Evolutionary conservation across 2,329 filamentous ascomycete genomes (phyloP).

Genomic region (Ophiostoma novo-ulmi): DNA sequence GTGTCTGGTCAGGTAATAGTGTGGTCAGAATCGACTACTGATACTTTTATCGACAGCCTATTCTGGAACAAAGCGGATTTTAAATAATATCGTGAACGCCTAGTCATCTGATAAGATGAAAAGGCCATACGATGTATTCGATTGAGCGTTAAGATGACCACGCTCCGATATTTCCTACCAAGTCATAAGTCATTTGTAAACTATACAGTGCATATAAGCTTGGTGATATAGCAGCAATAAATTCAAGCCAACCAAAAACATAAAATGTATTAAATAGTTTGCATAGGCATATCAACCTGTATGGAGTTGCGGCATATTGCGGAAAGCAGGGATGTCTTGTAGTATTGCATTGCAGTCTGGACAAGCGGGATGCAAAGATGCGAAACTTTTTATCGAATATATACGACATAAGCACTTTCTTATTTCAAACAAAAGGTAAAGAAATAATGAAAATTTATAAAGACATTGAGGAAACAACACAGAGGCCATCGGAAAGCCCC

Average conservation of each 20-base stretch:
- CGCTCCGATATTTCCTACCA: too few relatives aligned
- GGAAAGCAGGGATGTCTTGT: background rate
- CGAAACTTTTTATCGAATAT: background rate
- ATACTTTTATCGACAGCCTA: background rate
- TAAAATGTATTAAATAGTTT: too few relatives aligned
- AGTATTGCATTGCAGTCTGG: background rate
- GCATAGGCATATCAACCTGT: background rate
- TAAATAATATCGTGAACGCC: background rate
- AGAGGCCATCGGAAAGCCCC: background rate
- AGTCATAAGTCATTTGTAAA: too few relatives aligned
- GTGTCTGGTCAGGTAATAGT: too few relatives aligned
- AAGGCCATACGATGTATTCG: background rate
- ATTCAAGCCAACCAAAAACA: too few relatives aligned
- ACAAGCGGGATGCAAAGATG: background rate
- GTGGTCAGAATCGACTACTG: background rate
- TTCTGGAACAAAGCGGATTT: background rate
- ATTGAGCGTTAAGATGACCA: background rate
- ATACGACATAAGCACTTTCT: background rate
- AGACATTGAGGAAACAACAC: background rate
- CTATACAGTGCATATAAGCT: too few relatives aligned
- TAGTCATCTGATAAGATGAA: background rate
- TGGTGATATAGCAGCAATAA: too few relatives aligned
- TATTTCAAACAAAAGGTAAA: background rate
- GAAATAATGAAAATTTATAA: background rate
- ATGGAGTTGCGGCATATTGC: background rate